These are phyloP conservation scores for Boletus tomentosulus DNA, from an alignment of 768 basidiomycete species.

Conservation along the genomic window DNA sequence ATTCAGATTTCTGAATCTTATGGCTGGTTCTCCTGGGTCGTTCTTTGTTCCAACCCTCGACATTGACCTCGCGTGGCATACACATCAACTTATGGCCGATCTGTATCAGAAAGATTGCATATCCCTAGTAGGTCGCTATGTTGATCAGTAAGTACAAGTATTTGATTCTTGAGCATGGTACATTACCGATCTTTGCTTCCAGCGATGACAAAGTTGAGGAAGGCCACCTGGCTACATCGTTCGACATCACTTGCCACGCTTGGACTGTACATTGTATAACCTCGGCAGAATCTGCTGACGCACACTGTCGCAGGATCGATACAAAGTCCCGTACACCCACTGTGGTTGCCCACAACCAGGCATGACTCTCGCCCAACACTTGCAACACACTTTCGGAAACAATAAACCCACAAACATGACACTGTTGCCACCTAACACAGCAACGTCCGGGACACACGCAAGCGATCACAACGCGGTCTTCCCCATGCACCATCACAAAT, in stretches of 20 bases:
- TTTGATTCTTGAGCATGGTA: background rate
- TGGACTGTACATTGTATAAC: constrained; percentile 36
- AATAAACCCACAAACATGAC: constrained; percentile 7
- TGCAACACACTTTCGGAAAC: constrained; percentile 26
- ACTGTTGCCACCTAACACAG: constrained; percentile 33
- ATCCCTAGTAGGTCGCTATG: constrained; percentile 37
- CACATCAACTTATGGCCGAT: constrained; percentile 51
- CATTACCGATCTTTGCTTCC: background rate
- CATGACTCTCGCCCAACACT: constrained; percentile 39
- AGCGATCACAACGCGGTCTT: constrained; percentile 51
- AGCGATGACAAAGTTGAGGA: constrained; percentile 55
- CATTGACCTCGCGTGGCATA: constrained; percentile 72
- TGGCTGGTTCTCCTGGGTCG: constrained; percentile 39
- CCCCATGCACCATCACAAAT: constrained; percentile 19
- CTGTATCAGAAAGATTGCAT: constrained; percentile 43
- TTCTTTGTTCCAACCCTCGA: constrained; percentile 60
- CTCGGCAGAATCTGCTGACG: background rate
- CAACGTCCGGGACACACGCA: constrained; percentile 44
- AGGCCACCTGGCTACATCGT: constrained; percentile 37
- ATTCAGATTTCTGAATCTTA: constrained; percentile 46
- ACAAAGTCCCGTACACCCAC: constrained; percentile 48
- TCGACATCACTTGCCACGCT: constrained; percentile 46
- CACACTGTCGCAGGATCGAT: constrained; percentile 35
- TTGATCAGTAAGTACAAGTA: constrained; percentile 48
- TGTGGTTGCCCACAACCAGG: constrained; percentile 55